Base-by-base conservation (phyloP, 129 eudicot species). In the Apium graveolens region DNA sequence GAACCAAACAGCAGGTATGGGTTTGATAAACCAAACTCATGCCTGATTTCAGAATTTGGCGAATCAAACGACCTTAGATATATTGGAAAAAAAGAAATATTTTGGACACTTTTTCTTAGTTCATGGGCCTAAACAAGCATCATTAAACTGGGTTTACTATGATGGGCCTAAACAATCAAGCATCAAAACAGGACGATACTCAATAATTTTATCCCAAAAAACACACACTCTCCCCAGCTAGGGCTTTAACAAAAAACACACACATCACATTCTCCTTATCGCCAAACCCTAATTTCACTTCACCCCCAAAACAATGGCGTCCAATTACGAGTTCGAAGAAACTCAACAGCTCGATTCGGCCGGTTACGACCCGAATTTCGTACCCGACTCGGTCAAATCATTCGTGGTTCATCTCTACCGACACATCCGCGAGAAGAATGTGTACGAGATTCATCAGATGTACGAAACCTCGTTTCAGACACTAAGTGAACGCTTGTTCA, bases 381-480 rank as follows among this genome's bases (percentile, higher is more conserved):
- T 94, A 13, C 97, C 98, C 6, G 98, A 94, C 81, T 89, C 98
- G 17, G 98, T 94, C 42, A 94, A 90, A 60, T 84, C 98, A 13
- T 94, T 94, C 85, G 97, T 94, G 31, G 93, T 84, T 3, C 98
- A 94, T 75, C 87, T 94, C 24, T 94, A 94, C 88, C 88, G 98
- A 24, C 92, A 94, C 85, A 94, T 91, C 18, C 78, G 98, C 0
- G 98, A 94, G 86, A 94, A 94, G 78, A 94, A 94, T 62, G 98
- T 94, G 57, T 94, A 94, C 81, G 97, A 94, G 88, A 94, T 94
- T 73, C 96, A 94, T 86, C 98, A 94, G 90, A 94, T 94, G 98
- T 94, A 94, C 76, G 98, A 94, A 62, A 82, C 89, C 20, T 91
- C 98, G 0, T 94, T 91, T 49, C 93, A 91, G 35, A 89, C 92